phyloP scores from a whole-genome alignment of 1,284 basidiomycete genomes.

The Apiotrichum sp. region DNA sequence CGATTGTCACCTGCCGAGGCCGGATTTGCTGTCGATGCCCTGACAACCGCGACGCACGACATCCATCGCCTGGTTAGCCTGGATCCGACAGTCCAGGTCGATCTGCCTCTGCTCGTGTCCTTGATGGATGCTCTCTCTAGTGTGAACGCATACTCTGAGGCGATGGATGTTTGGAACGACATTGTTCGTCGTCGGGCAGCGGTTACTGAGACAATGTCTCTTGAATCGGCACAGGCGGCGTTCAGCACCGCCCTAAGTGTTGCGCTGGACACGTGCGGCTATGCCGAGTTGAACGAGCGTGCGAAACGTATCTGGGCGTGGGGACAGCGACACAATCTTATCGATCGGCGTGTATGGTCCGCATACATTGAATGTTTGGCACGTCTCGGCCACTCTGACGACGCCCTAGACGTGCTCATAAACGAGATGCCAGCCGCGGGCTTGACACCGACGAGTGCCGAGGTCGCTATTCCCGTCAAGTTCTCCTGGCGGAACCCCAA shows the following conservation, averaged over 20 bases:
- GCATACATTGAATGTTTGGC: constrained; percentile 83
- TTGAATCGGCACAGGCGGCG: constrained; percentile 43
- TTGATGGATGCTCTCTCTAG: constrained; percentile 67
- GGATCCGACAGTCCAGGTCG: constrained; percentile 67
- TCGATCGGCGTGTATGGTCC: constrained; percentile 59
- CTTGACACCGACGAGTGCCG: neutral
- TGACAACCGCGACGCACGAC: constrained; percentile 53
- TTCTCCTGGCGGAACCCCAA: constrained; percentile 1
- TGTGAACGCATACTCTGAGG: constrained; percentile 61
- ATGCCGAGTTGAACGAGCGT: constrained; percentile 52
- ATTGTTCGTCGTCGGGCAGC: constrained; percentile 52
- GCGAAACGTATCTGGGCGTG: constrained; percentile 55
- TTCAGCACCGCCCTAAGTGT: constrained; percentile 67
- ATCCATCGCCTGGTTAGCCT: constrained; percentile 72
- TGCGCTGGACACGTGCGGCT: constrained; percentile 76
- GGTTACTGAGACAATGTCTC: neutral
- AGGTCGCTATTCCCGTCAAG: constrained; percentile 4
- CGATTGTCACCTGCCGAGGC: neutral
- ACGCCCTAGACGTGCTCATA: constrained; percentile 63
- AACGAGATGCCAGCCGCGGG: constrained; percentile 54
- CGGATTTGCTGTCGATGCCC: constrained; percentile 14
- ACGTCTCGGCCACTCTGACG: constrained; percentile 59
- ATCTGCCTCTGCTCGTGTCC: constrained; percentile 47
- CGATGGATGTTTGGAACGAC: constrained; percentile 73
- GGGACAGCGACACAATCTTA: constrained; percentile 53